Evolutionary conservation across 495 filamentous ascomycete species (phyloP).

Genomic region (Penicillium riverlandense): DNA sequence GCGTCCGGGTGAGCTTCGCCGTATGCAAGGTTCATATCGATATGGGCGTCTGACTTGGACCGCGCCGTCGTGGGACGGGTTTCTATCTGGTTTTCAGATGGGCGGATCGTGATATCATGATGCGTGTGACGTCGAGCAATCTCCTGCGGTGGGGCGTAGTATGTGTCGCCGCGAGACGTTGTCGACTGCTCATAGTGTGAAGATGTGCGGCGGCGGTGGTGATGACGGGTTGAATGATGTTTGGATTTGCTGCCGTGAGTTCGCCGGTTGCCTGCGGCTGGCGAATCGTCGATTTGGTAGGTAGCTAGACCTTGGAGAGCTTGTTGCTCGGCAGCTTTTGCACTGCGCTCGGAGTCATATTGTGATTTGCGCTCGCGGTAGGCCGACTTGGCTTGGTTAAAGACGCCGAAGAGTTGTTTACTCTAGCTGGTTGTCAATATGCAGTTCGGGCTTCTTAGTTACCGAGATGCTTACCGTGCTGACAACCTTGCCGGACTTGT

Average conservation of each 20-base stretch:
- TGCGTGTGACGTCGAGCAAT: conserved; percentile 42
- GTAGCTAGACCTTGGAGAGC: conserved; percentile 39
- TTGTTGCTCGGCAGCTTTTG: conserved; percentile 47
- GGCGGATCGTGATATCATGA: conserved; percentile 24
- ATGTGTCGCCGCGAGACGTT: conserved; percentile 8
- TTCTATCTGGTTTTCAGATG: conserved; percentile 4
- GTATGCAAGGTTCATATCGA: conserved; percentile 88
- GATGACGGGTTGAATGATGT: conserved; percentile 23
- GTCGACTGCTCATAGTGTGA: conserved; percentile 28
- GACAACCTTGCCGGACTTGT: conserved; percentile 87
- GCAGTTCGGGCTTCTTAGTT: no score
- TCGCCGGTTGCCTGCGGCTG: conserved; percentile 36
- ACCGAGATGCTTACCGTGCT: conserved; percentile 60
- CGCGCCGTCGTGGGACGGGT: conserved; percentile 20
- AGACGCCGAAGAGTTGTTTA: conserved; percentile 79
- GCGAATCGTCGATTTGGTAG: conserved; percentile 45
- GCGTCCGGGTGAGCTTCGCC: conserved; percentile 44
- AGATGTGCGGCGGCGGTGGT: conserved; percentile 9
- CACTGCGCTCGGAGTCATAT: conserved; percentile 57
- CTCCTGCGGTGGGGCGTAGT: conserved; percentile 17
- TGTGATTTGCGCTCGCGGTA: conserved; percentile 79
- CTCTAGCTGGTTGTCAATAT: conserved; percentile 47
- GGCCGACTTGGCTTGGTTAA: conserved; percentile 79
- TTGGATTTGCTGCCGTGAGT: conserved; percentile 23
- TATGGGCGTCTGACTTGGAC: conserved; percentile 47